A percentile compares a stretch with the other conserved stretches of the same genome.
phyloP scores from a whole-genome alignment of 2,329 filamentous ascomycete genomes.

The Exophiala bonariae region DNA sequence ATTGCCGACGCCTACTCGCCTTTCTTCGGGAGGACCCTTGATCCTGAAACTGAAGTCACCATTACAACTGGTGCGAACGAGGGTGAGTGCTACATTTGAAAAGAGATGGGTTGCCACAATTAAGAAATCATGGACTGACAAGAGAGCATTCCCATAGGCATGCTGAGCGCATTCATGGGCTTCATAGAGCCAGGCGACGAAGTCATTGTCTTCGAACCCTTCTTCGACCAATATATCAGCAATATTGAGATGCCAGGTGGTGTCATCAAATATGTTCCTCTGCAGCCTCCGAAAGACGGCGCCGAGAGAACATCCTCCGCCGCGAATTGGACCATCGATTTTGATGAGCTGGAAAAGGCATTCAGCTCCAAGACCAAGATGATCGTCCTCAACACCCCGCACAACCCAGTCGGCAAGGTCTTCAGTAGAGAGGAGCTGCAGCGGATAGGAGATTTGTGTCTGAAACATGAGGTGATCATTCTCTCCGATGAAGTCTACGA shows the following conservation, averaged over 20 bases:
- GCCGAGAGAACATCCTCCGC: conserved; percentile 78
- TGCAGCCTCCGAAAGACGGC: conserved; percentile 83
- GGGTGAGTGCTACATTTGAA: conserved; percentile 31
- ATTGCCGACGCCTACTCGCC: conserved; percentile 90
- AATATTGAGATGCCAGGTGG: conserved; percentile 99
- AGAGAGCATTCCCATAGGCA: conserved; percentile 55
- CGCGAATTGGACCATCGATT: conserved; percentile 83
- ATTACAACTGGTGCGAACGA: conserved; percentile 73
- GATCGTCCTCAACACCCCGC: conserved; percentile 72
- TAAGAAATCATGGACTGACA: not conserved
- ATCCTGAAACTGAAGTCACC: conserved; percentile 90
- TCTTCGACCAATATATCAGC: conserved; percentile 98
- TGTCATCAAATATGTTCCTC: conserved; percentile 90
- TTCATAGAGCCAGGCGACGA: conserved; percentile 95
- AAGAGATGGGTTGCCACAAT: not conserved
- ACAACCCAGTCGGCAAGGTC: conserved; percentile 97
- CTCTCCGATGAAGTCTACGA: conserved; percentile 94
- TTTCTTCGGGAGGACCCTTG: conserved; percentile 75
- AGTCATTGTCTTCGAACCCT: conserved; percentile 97
- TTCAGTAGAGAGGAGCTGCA: conserved; percentile 81
- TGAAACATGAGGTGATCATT: conserved; percentile 92
- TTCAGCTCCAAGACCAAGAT: conserved; percentile 90
- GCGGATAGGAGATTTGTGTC: conserved; percentile 81
- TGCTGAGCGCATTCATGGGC: conserved; percentile 96
- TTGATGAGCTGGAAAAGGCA: conserved; percentile 75